These are phyloP conservation scores for Aspergillus heteromorphus DNA, from an alignment of 495 filamentous ascomycete species.

Conservation along the genomic window DNA sequence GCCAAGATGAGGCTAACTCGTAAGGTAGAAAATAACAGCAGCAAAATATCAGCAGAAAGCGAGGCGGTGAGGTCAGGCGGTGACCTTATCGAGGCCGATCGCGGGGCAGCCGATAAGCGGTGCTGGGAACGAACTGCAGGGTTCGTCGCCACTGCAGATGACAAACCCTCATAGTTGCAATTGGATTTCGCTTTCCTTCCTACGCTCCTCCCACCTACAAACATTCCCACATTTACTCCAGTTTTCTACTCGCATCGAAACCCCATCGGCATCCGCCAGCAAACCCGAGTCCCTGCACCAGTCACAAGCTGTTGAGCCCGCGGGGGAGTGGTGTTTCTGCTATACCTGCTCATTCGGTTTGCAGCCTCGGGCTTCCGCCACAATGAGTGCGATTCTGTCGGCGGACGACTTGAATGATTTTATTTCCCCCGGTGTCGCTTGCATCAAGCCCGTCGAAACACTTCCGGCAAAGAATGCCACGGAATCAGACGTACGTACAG, in stretches of 20 bases:
- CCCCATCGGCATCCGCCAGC: too few relatives aligned
- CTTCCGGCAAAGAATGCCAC: conserved; percentile 54
- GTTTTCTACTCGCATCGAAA: background rate
- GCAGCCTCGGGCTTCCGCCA: conserved; percentile 23
- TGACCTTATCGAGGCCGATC: conserved; percentile 34
- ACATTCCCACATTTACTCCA: background rate
- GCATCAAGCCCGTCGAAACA: conserved; percentile 95
- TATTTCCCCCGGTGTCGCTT: conserved; percentile 93
- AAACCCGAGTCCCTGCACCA: background rate
- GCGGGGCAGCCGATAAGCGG: background rate
- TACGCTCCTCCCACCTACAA: background rate
- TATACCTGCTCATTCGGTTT: conserved; percentile 5
- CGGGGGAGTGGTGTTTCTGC: background rate
- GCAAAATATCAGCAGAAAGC: conserved; percentile 10
- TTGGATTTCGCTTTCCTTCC: conserved; percentile 9
- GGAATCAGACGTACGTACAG: conserved; percentile 28
- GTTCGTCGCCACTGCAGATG: conserved; percentile 32
- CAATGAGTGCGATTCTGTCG: conserved; percentile 93
- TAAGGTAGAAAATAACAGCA: too few relatives aligned
- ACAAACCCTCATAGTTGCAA: conserved; percentile 25
- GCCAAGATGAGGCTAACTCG: background rate
- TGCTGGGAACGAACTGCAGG: background rate
- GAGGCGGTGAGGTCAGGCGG: conserved; percentile 17
- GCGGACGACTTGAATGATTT: conserved; percentile 98
- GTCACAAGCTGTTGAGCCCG: background rate